phyloP scores from a whole-genome alignment of 192 early-diverging fungal species.

The Gamsiella multidivaricata region DNA sequence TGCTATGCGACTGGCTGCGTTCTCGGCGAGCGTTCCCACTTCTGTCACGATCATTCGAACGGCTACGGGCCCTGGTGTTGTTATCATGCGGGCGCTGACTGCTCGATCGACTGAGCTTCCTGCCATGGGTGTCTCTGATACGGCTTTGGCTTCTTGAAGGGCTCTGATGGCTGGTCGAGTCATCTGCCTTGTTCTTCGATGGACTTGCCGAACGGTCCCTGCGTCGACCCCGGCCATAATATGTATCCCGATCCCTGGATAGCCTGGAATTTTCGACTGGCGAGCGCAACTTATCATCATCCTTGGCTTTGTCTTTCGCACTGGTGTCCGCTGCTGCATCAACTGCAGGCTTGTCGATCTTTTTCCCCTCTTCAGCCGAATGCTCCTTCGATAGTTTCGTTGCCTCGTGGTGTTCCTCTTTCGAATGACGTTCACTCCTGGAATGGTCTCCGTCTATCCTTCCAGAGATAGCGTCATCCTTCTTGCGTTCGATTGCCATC shows the following conservation, averaged over 20 bases:
- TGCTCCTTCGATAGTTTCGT: not conserved
- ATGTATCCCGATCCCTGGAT: slow-evolving; percentile 9
- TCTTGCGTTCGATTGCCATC: slow-evolving; percentile 1
- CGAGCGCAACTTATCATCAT: not conserved
- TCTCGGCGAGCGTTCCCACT: not conserved
- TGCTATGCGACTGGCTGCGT: slow-evolving; percentile 11
- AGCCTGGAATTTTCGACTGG: not conserved
- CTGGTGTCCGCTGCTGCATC: not conserved
- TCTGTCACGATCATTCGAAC: slow-evolving; percentile 6
- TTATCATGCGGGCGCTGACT: not conserved
- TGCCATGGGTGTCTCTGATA: not conserved
- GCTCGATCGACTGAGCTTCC: slow-evolving; percentile 12
- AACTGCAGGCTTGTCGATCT: not conserved
- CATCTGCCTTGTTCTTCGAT: not conserved
- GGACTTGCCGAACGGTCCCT: slow-evolving; percentile 16
- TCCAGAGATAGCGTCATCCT: slow-evolving; percentile 8
- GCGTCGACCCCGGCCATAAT: slow-evolving; percentile 11
- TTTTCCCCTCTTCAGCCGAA: not conserved
- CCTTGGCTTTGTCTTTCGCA: not conserved
- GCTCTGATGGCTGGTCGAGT: slow-evolving; percentile 2
- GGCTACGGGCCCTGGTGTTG: not conserved
- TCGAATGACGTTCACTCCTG: not conserved
- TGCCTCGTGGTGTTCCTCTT: not conserved
- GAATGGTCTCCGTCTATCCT: not conserved
- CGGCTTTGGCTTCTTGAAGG: slow-evolving; percentile 17